Percentiles rank a stretch among this genome's conserved stretches.
Conservation (phyloP, 2,329 filamentous ascomycete genomes). For the Albifimbria verrucaria region DNA sequence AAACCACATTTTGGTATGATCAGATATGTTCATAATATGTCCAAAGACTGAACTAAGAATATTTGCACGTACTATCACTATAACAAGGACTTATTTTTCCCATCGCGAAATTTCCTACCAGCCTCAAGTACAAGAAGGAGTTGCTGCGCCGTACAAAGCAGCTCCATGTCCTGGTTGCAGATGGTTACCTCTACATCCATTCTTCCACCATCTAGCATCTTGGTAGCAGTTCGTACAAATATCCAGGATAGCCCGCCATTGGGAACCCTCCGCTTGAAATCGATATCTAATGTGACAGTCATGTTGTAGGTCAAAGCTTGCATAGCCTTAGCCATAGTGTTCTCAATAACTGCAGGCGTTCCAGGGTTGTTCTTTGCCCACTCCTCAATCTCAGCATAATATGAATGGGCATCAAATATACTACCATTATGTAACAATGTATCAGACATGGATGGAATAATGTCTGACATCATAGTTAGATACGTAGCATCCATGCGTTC, state of each 20-base stretch:
- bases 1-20: too few relatives aligned
- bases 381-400: constrained; percentile 2
- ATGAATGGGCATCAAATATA: constrained; percentile 17
- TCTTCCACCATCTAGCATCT: constrained; percentile 17
- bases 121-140: constrained; percentile 2
- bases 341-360: constrained; percentile 1
- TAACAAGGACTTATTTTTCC: neutral
- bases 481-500: constrained; percentile 20
- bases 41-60: too few relatives aligned
- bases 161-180: constrained; percentile 6
- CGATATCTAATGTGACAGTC: constrained; percentile 17
- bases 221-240: constrained; percentile 15
- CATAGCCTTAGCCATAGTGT: constrained; percentile 14
- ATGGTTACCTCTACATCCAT: constrained; percentile 18
- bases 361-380: constrained; percentile 20
- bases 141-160: constrained; percentile 3
- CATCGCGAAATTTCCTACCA: neutral
- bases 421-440: constrained; percentile 19
- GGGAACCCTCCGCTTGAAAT: constrained; percentile 21
- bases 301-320: constrained; percentile 3
- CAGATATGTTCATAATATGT: too few relatives aligned
- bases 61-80: too few relatives aligned
- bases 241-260: constrained; percentile 15
- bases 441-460: constrained; percentile 23
- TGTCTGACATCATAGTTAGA: constrained; percentile 21